Percentiles rank a stretch among this genome's conserved stretches.
These are phyloP conservation scores for Camillea tinctor DNA, from an alignment of 2,329 filamentous ascomycete species.

Conservation along the genomic window DNA sequence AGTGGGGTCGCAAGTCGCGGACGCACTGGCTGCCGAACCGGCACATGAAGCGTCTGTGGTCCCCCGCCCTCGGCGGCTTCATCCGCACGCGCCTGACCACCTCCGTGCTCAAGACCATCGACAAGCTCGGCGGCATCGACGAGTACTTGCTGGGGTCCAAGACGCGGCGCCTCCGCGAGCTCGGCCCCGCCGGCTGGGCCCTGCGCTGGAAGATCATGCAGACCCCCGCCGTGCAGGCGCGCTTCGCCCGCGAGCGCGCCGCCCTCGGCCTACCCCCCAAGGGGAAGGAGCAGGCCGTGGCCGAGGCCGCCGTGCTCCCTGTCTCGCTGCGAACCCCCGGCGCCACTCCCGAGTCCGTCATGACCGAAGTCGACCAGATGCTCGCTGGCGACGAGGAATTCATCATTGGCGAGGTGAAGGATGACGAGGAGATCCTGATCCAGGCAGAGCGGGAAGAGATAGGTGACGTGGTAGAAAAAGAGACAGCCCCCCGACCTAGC, in stretches of 20 bases:
- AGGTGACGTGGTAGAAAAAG: conserved; percentile 8
- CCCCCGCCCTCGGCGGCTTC: conserved; percentile 57
- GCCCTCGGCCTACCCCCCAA: conserved; percentile 62
- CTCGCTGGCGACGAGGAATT: conserved; percentile 44
- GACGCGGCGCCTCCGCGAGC: conserved; percentile 73
- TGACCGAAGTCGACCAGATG: conserved; percentile 43
- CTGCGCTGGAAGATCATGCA: conserved; percentile 89
- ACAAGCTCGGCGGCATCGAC: conserved; percentile 85
- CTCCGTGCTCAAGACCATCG: conserved; percentile 70
- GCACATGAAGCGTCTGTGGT: conserved; percentile 66
- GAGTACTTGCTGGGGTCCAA: conserved; percentile 85
- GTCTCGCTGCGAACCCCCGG: conserved; percentile 24
- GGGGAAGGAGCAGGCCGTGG: conserved; percentile 36
- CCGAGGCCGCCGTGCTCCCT: conserved; percentile 36
- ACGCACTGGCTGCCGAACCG: conserved; percentile 76
- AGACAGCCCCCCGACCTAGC: conserved; percentile 20
- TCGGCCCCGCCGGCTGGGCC: conserved; percentile 88
- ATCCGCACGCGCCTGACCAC: conserved; percentile 69
- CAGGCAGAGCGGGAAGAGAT: conserved; percentile 34
- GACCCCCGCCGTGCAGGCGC: conserved; percentile 61
- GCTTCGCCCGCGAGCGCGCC: conserved; percentile 64
- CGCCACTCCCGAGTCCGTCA: conserved; percentile 28
- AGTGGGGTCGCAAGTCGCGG: conserved; percentile 68
- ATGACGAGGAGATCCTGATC: conserved; percentile 37
- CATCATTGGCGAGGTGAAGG: conserved; percentile 42